Evolutionary conservation across 208 protist genomes (phyloP).

Genomic region (Leptomonas seymouri): DNA sequence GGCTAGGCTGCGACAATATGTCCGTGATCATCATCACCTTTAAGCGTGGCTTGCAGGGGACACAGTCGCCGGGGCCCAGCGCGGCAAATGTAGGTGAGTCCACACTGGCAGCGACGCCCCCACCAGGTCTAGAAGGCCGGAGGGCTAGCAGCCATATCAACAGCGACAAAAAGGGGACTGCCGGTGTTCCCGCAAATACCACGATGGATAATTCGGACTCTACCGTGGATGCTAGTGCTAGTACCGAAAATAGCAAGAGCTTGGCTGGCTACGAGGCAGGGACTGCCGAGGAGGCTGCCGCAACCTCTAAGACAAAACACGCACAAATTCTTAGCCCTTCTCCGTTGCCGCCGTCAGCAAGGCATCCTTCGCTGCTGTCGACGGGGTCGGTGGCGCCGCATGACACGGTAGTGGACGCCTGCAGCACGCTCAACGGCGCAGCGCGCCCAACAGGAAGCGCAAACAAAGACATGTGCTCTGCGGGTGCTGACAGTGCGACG

Average conservation of each 20-base stretch:
- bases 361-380: neutral
- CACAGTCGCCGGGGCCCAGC: neutral
- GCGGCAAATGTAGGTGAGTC: neutral
- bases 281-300: neutral
- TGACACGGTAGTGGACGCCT: neutral
- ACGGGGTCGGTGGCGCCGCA: neutral
- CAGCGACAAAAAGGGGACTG: neutral
- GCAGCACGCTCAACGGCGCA: neutral
- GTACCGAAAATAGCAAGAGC: neutral
- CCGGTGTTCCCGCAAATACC: neutral
- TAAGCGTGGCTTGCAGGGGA: constrained; percentile 46
- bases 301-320: neutral
- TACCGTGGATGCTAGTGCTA: neutral
- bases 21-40: constrained; percentile 91
- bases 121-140: neutral
- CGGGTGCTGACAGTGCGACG: neutral
- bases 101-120: neutral
- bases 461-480: neutral
- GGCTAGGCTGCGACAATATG: constrained; percentile 92
- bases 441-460: neutral
- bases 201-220: neutral
- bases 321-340: neutral
- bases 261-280: neutral
- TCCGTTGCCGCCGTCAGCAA: neutral
- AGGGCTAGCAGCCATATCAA: neutral